Evolutionary conservation across 768 basidiomycete species (phyloP).

Genomic region (Tephrocybe sp.): DNA sequence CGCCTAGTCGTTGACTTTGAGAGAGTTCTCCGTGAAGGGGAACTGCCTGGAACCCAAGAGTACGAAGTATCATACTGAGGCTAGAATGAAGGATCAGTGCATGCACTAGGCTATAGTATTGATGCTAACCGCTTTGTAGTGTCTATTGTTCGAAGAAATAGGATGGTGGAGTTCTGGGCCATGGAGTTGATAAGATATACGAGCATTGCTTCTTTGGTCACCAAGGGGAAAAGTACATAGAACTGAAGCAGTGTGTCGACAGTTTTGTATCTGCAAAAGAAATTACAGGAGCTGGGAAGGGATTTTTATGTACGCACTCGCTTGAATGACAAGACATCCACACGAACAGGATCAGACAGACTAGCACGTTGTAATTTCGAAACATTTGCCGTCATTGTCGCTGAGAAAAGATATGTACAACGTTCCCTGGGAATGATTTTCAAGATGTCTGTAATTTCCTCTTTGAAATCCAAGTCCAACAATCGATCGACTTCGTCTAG

Average conservation of each 20-base stretch:
- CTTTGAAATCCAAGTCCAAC: constrained; percentile 92
- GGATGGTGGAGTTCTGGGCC: constrained; percentile 87
- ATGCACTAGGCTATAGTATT: neutral
- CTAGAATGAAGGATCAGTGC: constrained; percentile 25
- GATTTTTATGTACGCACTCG: constrained; percentile 34
- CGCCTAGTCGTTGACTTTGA: constrained; percentile 89
- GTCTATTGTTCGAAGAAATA: constrained; percentile 92
- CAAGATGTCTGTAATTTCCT: constrained; percentile 91
- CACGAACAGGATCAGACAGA: constrained; percentile 83
- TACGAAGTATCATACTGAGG: constrained; percentile 87
- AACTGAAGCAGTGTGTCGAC: constrained; percentile 92
- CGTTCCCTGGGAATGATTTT: constrained; percentile 91
- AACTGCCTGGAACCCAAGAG: constrained; percentile 88
- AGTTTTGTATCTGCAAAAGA: constrained; percentile 77
- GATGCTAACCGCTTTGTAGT: constrained; percentile 76
- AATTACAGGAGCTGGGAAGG: neutral
- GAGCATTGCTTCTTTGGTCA: constrained; percentile 87
- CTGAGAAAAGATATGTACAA: constrained; percentile 92
- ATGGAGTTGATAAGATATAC: constrained; percentile 85
- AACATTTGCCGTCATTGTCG: constrained; percentile 97
- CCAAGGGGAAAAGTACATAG: constrained; percentile 88
- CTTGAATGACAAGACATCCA: constrained; percentile 87
- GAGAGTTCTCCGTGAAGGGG: constrained; percentile 92
- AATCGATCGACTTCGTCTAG: constrained; percentile 94
- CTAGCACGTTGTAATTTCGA: constrained; percentile 93